Evolutionary conservation across 2,329 filamentous ascomycete genomes (phyloP).

Genomic region (Ophiostoma triangulosporum): DNA sequence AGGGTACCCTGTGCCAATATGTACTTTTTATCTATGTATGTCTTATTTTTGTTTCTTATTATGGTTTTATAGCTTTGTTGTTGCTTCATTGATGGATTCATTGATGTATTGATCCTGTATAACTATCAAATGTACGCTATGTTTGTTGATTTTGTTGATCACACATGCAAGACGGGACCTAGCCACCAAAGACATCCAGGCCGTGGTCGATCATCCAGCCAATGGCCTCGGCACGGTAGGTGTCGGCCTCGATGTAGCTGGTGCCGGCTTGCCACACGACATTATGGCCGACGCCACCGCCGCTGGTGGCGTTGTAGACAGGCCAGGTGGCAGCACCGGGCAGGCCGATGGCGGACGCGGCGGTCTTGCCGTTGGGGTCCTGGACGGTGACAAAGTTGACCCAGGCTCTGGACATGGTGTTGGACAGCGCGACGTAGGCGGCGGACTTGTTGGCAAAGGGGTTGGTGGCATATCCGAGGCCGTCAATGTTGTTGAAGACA

Average conservation of each 20-base stretch:
- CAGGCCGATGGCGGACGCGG: not conserved
- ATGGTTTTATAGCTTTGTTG: too few relatives aligned
- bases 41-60: too few relatives aligned
- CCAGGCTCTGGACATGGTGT: constrained; percentile 8
- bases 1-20: too few relatives aligned
- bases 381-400: constrained; percentile 8
- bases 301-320: constrained; percentile 12
- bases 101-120: too few relatives aligned
- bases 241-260: constrained; percentile 7
- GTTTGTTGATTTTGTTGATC: too few relatives aligned
- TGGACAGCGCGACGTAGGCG: constrained; percentile 24
- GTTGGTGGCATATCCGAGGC: constrained; percentile 28
- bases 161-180: too few relatives aligned
- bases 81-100: too few relatives aligned
- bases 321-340: constrained; percentile 10
- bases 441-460: constrained; percentile 29
- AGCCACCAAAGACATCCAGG: constrained; percentile 8
- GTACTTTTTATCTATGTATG: too few relatives aligned
- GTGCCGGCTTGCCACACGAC: constrained; percentile 7
- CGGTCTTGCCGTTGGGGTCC: constrained; percentile 4
- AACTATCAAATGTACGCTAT: too few relatives aligned
- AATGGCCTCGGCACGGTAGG: constrained; percentile 9
- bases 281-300: constrained; percentile 13
- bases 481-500: constrained; percentile 38
- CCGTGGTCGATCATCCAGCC: constrained; percentile 10